A percentile compares a stretch with the other conserved stretches of the same genome.
These are phyloP conservation scores for Corynespora cassiicola DNA, from an alignment of 2,329 filamentous ascomycete species.

Conservation along the genomic window DNA sequence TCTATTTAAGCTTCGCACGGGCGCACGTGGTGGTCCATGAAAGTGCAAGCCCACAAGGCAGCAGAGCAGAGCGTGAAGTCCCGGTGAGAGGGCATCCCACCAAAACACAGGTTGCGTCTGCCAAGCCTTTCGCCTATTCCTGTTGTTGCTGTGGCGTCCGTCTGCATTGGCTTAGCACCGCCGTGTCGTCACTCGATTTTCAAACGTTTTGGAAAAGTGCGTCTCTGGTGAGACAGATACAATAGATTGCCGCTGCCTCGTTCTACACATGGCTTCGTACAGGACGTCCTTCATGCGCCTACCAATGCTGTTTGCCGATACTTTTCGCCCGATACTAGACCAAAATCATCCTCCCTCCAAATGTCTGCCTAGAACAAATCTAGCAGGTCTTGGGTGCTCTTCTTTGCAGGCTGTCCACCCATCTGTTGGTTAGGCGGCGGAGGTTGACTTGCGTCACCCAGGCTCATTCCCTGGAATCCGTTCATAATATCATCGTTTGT, in stretches of 20 bases:
- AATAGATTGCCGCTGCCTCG: slow-evolving; percentile 6
- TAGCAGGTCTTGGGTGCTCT: slow-evolving; percentile 63
- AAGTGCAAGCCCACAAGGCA: slow-evolving; percentile 21
- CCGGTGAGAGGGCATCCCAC: slow-evolving; percentile 5
- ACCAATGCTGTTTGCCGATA: slow-evolving; percentile 18
- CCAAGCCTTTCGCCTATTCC: slow-evolving; percentile 12
- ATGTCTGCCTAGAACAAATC: slow-evolving; percentile 56
- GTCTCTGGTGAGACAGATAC: not conserved
- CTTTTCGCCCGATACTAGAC: slow-evolving; percentile 16
- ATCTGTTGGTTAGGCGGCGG: slow-evolving; percentile 69
- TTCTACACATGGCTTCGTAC: slow-evolving; percentile 23
- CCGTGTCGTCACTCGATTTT: too few species aligned
- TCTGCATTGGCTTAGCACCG: too few species aligned
- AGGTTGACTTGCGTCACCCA: slow-evolving; percentile 70
- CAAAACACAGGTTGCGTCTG: slow-evolving; percentile 14
- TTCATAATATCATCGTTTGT: slow-evolving; percentile 69
- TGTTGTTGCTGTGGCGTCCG: slow-evolving; percentile 8
- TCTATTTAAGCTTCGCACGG: slow-evolving; percentile 17
- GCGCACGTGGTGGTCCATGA: slow-evolving; percentile 20
- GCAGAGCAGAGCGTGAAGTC: slow-evolving; percentile 23
- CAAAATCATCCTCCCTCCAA: not conserved
- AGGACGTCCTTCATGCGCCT: slow-evolving; percentile 15
- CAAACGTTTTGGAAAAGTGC: too few species aligned
- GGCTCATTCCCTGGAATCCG: slow-evolving; percentile 81
- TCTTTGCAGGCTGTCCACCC: slow-evolving; percentile 58